Percentiles rank a stretch among this genome's conserved stretches.
Conservation (phyloP, 164 flowering plant species). For the Magnolia changhungtana region DNA sequence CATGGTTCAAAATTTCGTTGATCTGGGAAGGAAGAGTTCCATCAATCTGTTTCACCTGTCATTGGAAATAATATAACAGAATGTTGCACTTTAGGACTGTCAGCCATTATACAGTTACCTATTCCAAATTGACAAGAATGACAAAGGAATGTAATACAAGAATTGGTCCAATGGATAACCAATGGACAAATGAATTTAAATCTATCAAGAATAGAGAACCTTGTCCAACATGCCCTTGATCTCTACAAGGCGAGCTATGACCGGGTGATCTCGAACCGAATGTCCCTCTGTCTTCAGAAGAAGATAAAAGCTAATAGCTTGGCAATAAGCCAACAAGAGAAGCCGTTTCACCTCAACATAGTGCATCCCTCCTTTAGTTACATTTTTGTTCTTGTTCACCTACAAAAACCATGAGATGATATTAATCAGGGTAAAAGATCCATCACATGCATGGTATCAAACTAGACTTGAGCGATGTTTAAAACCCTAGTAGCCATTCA, state of each 20-base stretch:
- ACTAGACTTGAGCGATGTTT: neutral
- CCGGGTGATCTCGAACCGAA: constrained; percentile 90
- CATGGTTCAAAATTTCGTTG: constrained; percentile 43
- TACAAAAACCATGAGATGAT: constrained; percentile 27
- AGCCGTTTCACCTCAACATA: constrained; percentile 75
- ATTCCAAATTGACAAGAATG: neutral
- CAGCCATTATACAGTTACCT: neutral
- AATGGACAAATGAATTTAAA: neutral
- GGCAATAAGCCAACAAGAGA: constrained; percentile 74
- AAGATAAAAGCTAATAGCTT: constrained; percentile 86
- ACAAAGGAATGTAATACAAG: neutral
- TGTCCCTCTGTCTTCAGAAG: constrained; percentile 93
- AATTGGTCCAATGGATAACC: neutral
- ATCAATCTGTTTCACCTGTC: constrained; percentile 73
- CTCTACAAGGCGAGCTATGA: constrained; percentile 76
- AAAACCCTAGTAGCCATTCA: neutral
- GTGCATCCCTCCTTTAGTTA: constrained; percentile 45
- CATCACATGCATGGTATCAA: neutral
- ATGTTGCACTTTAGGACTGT: neutral
- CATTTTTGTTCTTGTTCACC: constrained; percentile 33
- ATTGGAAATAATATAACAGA: constrained; percentile 11
- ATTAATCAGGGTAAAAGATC: constrained; percentile 2
- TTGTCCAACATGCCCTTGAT: constrained; percentile 69
- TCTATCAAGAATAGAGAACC: constrained; percentile 35
- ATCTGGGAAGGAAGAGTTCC: constrained; percentile 52